These are phyloP conservation scores for Penicillium dipodomyicola DNA, from an alignment of 495 filamentous ascomycete genomes.

Conservation along the genomic window DNA sequence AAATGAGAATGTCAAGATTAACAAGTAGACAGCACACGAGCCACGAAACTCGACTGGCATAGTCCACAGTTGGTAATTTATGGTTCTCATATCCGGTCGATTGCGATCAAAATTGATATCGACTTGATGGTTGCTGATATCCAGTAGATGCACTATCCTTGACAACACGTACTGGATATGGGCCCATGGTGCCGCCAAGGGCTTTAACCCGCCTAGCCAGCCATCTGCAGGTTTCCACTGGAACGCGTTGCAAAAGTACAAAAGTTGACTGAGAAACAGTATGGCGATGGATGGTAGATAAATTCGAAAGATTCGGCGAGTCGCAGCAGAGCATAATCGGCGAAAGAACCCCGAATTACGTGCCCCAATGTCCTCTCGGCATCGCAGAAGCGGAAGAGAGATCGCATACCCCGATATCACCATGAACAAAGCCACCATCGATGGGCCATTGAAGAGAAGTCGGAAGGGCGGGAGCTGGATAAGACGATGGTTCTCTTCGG, in stretches of 20 bases:
- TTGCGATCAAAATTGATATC: slow-evolving; percentile 5
- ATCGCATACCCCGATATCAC: slow-evolving; percentile 31
- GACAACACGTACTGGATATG: slow-evolving; percentile 24
- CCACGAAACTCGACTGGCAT: slow-evolving; percentile 49
- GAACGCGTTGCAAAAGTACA: slow-evolving; percentile 25
- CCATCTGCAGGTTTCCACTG: slow-evolving; percentile 17
- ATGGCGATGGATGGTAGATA: slow-evolving; percentile 25
- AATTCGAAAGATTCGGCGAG: slow-evolving; percentile 26
- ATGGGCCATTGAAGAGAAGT: slow-evolving; percentile 22
- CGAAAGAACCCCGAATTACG: slow-evolving; percentile 10
- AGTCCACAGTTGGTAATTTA: slow-evolving; percentile 47
- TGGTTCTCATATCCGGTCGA: background rate
- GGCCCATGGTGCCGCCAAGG: slow-evolving; percentile 21
- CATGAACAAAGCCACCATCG: slow-evolving; percentile 29
- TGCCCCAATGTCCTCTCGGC: slow-evolving; percentile 10
- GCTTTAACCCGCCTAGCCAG: slow-evolving; percentile 11
- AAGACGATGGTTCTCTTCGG: slow-evolving; percentile 21
- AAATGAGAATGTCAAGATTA: slow-evolving; percentile 37
- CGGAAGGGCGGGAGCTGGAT: slow-evolving; percentile 27
- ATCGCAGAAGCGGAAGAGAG: slow-evolving; percentile 20
- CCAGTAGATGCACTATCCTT: slow-evolving; percentile 20
- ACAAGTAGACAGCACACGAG: slow-evolving; percentile 45
- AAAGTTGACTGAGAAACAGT: slow-evolving; percentile 13
- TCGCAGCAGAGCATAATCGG: slow-evolving; percentile 25
- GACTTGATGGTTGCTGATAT: slow-evolving; percentile 17